phyloP scores from a whole-genome alignment of 2,329 filamentous ascomycete genomes.

The Cadophora luteo-olivacea region DNA sequence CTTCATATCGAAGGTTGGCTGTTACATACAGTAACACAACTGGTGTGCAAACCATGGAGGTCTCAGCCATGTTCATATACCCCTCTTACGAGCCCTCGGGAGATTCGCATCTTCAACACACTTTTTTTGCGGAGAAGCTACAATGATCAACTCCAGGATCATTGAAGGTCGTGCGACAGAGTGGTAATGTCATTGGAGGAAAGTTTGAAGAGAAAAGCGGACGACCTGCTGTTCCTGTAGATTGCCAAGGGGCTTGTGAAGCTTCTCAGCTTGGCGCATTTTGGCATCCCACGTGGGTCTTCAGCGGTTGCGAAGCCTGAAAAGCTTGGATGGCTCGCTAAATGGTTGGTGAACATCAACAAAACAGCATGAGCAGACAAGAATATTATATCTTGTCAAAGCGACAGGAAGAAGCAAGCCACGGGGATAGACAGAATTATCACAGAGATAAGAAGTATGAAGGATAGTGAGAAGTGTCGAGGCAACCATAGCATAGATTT shows the following conservation, averaged over 20 bases:
- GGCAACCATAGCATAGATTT: background rate
- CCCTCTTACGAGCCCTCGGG: background rate
- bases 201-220: background rate
- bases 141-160: conserved; percentile 9
- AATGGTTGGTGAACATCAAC: background rate
- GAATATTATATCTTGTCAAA: background rate
- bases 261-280: conserved; percentile 13
- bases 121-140: background rate
- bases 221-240: conserved; percentile 11
- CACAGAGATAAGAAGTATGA: background rate
- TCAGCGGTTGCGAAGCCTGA: background rate
- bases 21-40: background rate
- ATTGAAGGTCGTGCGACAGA: background rate
- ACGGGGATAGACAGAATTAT: background rate
- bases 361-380: too few species aligned
- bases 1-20: background rate
- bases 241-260: conserved; percentile 4
- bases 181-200: conserved; percentile 5
- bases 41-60: background rate
- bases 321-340: conserved; percentile 10
- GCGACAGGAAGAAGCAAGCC: background rate
- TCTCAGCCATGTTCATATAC: conserved; percentile 13
- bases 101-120: background rate
- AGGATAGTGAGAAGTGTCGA: background rate
- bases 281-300: background rate